Conservation (phyloP, 805 yeast species). For the Yamadazyma akitaensis region DNA sequence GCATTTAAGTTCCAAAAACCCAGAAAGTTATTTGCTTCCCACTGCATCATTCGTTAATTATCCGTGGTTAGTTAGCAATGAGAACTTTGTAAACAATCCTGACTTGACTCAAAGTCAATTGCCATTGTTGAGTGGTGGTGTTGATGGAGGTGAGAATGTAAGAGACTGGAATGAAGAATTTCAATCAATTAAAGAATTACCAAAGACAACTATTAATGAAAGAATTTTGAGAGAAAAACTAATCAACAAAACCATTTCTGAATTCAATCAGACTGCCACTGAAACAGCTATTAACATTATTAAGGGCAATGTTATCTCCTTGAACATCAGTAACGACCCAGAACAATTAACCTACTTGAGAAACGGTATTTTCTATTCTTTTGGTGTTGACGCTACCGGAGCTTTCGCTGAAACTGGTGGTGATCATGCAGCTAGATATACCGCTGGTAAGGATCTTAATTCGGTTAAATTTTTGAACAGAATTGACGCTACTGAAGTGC, state of each 20-base stretch:
- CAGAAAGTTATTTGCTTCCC: constrained; percentile 61
- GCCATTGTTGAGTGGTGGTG: constrained; percentile 50
- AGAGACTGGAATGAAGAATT: constrained; percentile 92
- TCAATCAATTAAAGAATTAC: constrained; percentile 76
- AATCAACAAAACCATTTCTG: constrained; percentile 65
- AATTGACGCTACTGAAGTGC: constrained; percentile 52
- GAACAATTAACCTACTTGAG: constrained; percentile 66
- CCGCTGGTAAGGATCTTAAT: constrained; percentile 73
- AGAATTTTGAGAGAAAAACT: constrained; percentile 74
- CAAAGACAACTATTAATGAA: constrained; percentile 55
- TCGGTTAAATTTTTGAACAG: constrained; percentile 68
- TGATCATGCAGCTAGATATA: constrained; percentile 78
- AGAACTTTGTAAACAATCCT: constrained; percentile 29
- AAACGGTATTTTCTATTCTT: constrained; percentile 84
- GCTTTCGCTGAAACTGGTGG: constrained; percentile 69
- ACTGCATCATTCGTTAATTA: constrained; percentile 55
- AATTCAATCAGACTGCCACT: constrained; percentile 72
- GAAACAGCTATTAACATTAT: constrained; percentile 76
- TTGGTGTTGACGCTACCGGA: constrained; percentile 63
- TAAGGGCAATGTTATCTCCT: constrained; percentile 68
- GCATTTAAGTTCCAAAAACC: constrained; percentile 35
- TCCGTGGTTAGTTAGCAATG: constrained; percentile 70
- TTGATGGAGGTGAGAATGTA: constrained; percentile 53
- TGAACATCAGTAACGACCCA: constrained; percentile 73
- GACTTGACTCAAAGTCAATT: constrained; percentile 64